These are phyloP conservation scores for Ambispora gerdemannii DNA, from an alignment of 192 early-diverging fungal genomes.

Conservation along the genomic window DNA sequence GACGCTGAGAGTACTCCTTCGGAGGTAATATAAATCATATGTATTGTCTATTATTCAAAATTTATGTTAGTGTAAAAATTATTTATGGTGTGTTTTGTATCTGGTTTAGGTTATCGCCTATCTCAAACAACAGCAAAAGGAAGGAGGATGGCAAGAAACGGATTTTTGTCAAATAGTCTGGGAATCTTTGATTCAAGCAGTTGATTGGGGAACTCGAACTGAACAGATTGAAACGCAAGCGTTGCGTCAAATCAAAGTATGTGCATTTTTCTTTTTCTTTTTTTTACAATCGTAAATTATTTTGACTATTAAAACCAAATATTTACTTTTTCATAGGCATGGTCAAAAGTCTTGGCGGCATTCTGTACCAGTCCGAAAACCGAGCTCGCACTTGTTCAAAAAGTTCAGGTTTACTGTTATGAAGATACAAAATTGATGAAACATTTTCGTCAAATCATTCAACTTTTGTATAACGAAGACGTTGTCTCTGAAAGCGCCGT, in stretches of 20 bases:
- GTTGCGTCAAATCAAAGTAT: slow-evolving; percentile 55
- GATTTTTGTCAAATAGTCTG: slow-evolving; percentile 77
- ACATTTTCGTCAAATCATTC: slow-evolving; percentile 79
- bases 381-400: slow-evolving; percentile 81
- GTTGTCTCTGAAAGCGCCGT: slow-evolving; percentile 89
- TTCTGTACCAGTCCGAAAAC: slow-evolving; percentile 79
- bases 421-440: slow-evolving; percentile 86
- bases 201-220: slow-evolving; percentile 73
- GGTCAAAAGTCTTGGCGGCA: slow-evolving; percentile 68
- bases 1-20: slow-evolving; percentile 46
- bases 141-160: slow-evolving; percentile 70
- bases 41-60: no score
- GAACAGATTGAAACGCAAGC: slow-evolving; percentile 83
- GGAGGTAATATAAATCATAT: no score
- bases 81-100: no score
- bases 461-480: slow-evolving; percentile 84
- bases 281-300: slow-evolving; percentile 37
- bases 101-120: slow-evolving; percentile 55
- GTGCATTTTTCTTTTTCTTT: neutral
- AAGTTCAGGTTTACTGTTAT: slow-evolving; percentile 83
- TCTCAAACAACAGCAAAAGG: slow-evolving; percentile 62
- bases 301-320: neutral
- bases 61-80: no score
- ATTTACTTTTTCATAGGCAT: slow-evolving; percentile 46
- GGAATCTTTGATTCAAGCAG: slow-evolving; percentile 74